Evolutionary conservation across 2,329 filamentous ascomycete species (phyloP).

Genomic region (Neonectria hederae): DNA sequence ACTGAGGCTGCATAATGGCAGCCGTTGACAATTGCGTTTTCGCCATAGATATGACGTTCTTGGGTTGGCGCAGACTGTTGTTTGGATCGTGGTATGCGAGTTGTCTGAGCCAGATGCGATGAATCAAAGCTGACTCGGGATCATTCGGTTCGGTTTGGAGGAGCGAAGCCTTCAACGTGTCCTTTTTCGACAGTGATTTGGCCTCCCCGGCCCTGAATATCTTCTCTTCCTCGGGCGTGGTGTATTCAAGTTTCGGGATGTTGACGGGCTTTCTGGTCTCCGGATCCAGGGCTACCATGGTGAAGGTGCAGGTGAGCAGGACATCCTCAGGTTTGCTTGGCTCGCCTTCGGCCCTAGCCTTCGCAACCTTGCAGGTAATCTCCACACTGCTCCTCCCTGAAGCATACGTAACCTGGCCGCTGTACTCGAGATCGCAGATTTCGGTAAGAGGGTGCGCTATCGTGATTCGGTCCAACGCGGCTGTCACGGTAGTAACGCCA

Average conservation of each 20-base stretch:
- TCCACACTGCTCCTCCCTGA: conserved; percentile 79
- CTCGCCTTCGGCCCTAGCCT: conserved; percentile 69
- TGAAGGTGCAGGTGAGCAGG: conserved; percentile 53
- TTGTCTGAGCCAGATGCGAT: conserved; percentile 44
- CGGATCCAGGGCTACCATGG: conserved; percentile 44
- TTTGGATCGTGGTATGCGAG: conserved; percentile 44
- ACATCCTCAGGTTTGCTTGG: conserved; percentile 55
- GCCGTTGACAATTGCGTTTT: conserved; percentile 42
- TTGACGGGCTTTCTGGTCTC: conserved; percentile 42
- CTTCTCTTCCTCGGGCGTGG: conserved; percentile 42
- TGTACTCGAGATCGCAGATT: conserved; percentile 81
- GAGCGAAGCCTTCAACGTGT: conserved; percentile 35
- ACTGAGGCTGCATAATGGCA: conserved; percentile 45
- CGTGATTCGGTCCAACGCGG: conserved; percentile 60
- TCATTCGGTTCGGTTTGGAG: conserved; percentile 43
- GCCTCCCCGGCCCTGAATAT: conserved; percentile 41
- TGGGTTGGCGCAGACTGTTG: conserved; percentile 37
- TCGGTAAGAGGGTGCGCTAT: conserved; percentile 77
- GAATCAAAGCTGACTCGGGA: conserved; percentile 42
- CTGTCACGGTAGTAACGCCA: conserved; percentile 61
- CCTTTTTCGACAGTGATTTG: conserved; percentile 41
- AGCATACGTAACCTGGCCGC: conserved; percentile 70
- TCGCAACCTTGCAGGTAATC: conserved; percentile 77
- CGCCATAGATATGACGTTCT: conserved; percentile 42
- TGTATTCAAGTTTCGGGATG: conserved; percentile 37